Evolutionary conservation across 73 alveolate genomes (phyloP).

Genomic region (Halteria grandinella): DNA sequence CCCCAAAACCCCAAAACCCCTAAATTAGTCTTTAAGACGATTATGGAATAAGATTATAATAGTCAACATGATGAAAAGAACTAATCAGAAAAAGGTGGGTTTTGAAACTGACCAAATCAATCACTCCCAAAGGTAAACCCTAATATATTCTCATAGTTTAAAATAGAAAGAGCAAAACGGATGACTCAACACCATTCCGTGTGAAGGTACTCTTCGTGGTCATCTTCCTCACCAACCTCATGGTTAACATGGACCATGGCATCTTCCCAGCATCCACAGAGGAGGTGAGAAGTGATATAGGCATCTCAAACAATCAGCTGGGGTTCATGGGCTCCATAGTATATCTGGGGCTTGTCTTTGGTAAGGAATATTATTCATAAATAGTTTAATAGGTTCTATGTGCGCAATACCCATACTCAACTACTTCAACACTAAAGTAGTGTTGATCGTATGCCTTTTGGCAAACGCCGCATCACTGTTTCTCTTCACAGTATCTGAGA

Average conservation of each 20-base stretch:
- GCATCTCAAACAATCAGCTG: conserved; percentile 68
- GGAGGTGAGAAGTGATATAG: conserved; percentile 68
- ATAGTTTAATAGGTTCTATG: conserved; percentile 54
- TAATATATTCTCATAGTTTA: no score
- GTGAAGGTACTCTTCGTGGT: neutral
- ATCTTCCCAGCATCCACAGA: conserved; percentile 86
- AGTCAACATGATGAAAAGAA: no score
- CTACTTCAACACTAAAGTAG: conserved; percentile 76
- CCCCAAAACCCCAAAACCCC: no score
- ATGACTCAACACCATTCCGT: no score
- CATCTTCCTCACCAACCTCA: neutral
- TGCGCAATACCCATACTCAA: conserved; percentile 80
- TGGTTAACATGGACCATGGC: conserved; percentile 76
- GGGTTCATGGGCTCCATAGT: conserved; percentile 88
- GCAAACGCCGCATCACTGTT: conserved; percentile 32
- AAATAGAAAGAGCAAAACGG: no score
- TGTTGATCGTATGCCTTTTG: conserved; percentile 63
- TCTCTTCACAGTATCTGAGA: conserved; percentile 54
- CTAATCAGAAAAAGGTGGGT: no score
- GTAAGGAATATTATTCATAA: conserved; percentile 4
- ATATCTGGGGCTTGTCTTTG: conserved; percentile 77
- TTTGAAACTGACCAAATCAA: no score
- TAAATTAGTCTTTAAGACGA: no score
- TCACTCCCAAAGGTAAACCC: no score
- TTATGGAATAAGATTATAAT: no score